Conservation (phyloP, 2,329 filamentous ascomycete species). For the Pseudocercospora fijiensis region DNA sequence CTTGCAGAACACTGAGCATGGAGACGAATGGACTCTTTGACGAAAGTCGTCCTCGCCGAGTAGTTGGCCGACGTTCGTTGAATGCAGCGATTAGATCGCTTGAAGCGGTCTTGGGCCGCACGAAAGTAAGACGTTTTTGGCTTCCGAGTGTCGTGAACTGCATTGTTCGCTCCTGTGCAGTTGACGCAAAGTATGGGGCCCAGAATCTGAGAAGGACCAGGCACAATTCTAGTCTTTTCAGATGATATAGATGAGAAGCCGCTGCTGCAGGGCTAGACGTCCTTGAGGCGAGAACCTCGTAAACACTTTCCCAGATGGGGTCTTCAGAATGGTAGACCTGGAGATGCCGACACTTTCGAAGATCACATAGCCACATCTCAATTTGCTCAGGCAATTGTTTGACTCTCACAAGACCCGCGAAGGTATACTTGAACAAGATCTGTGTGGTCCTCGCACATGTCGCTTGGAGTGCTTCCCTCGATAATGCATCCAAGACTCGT, state of each 20-base stretch:
- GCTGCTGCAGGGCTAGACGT: constrained; percentile 6
- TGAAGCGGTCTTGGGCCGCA: too few species aligned
- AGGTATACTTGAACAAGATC: neutral
- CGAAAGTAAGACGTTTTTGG: neutral
- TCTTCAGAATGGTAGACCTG: neutral
- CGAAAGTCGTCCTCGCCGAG: too few species aligned
- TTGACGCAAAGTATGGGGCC: neutral
- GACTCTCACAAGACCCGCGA: neutral
- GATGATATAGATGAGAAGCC: constrained; percentile 9
- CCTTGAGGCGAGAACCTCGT: constrained; percentile 12
- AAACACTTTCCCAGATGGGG: constrained; percentile 9
- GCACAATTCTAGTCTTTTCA: constrained; percentile 3
- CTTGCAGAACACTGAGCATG: constrained; percentile 14
- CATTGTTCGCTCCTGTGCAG: neutral
- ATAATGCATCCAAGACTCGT: constrained; percentile 18
- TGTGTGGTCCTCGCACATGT: neutral
- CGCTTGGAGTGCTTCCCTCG: neutral
- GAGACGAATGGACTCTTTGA: neutral
- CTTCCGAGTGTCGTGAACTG: neutral
- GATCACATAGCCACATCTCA: constrained; percentile 11
- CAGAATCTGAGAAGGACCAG: constrained; percentile 14
- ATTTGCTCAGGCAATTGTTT: constrained; percentile 1
- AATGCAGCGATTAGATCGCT: neutral
- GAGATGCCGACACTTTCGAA: constrained; percentile 1
- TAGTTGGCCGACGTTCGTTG: neutral